phyloP scores from a whole-genome alignment of 345 rosid genomes.

The Eucalyptus pumila region DNA sequence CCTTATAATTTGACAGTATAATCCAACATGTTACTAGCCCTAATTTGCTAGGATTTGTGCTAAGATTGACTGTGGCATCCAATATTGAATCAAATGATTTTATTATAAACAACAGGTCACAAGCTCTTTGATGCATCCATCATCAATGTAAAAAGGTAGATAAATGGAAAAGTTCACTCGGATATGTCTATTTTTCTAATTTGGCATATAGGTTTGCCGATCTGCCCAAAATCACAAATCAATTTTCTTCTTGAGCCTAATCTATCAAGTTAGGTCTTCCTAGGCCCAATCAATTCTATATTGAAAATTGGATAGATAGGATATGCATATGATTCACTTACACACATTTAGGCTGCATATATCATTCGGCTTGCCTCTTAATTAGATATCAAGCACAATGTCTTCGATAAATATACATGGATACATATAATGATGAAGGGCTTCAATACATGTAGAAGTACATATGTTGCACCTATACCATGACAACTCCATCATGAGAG shows the following conservation, averaged over 20 bases:
- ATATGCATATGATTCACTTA: neutral
- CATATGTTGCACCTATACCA: neutral
- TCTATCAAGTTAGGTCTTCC: neutral
- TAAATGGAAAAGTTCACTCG: neutral
- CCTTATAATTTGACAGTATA: neutral
- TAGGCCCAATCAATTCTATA: neutral
- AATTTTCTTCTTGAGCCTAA: neutral
- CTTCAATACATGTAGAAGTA: neutral
- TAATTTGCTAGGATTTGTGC: neutral
- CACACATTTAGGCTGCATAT: neutral
- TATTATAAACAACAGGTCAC: neutral
- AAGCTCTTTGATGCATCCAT: neutral
- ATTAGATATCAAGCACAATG: neutral
- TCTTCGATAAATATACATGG: neutral
- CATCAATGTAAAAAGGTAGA: neutral
- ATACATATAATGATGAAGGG: neutral
- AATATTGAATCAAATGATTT: neutral
- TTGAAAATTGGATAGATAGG: neutral
- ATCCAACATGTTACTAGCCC: neutral
- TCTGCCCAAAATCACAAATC: too few species aligned
- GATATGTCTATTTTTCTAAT: too few species aligned
- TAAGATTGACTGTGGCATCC: neutral
- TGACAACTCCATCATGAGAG: neutral
- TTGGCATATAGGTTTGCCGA: neutral
- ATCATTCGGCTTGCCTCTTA: neutral